Evolutionary conservation across 345 rosid genomes (phyloP).

Genomic region (Excoecaria cochinchinensis): DNA sequence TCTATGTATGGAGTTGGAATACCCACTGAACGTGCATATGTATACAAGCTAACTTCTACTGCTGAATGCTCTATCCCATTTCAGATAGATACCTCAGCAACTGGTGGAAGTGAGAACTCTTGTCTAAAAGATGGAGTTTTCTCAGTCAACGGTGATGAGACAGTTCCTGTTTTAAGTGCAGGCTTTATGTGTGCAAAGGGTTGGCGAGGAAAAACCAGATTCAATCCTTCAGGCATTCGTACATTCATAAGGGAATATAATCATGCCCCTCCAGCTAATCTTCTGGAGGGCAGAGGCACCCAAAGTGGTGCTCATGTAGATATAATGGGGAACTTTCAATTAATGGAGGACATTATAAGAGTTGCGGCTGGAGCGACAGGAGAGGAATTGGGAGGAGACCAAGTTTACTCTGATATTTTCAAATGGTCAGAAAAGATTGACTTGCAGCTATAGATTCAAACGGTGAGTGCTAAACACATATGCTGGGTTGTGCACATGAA

Average conservation of each 20-base stretch:
- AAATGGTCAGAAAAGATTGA: conserved; percentile 80
- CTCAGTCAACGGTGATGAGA: conserved; percentile 80
- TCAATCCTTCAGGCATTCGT: conserved; percentile 75
- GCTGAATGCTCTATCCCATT: conserved; percentile 83
- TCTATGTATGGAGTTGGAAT: conserved; percentile 90
- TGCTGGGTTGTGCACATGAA: background rate
- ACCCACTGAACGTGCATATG: conserved; percentile 86
- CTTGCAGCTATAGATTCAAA: conserved; percentile 44
- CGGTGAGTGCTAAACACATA: conserved; percentile 20
- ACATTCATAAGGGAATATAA: conserved; percentile 72
- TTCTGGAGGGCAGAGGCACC: conserved; percentile 88
- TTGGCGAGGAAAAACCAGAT: conserved; percentile 92
- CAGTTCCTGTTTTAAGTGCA: conserved; percentile 83
- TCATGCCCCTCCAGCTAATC: conserved; percentile 80
- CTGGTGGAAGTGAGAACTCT: conserved; percentile 53
- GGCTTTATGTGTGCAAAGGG: conserved; percentile 93
- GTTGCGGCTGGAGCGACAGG: conserved; percentile 86
- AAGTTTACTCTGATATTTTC: conserved; percentile 70
- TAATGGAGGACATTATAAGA: conserved; percentile 79
- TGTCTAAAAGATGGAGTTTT: conserved; percentile 79
- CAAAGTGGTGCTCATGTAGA: conserved; percentile 91
- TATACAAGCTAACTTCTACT: conserved; percentile 62
- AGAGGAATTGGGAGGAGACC: conserved; percentile 78
- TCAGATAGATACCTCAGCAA: conserved; percentile 71
- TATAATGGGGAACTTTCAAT: conserved; percentile 91